Conservation (phyloP, 345 rosid species). For the Salix brachista region DNA sequence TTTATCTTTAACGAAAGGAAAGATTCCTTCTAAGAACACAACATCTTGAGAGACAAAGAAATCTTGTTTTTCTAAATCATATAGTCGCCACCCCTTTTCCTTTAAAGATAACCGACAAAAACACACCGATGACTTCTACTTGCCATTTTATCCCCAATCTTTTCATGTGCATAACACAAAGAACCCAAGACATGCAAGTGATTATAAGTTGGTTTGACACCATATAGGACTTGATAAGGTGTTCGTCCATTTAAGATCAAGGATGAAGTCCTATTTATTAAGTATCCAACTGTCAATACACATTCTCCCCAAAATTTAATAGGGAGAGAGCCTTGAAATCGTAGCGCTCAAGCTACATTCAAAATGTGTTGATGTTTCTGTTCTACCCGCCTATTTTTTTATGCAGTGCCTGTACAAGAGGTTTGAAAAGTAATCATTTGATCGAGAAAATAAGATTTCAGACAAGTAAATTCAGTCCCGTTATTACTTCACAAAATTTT, state of each 20-base stretch:
- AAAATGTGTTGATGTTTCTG: background rate
- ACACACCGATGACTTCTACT: background rate
- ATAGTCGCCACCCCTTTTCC: background rate
- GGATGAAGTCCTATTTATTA: background rate
- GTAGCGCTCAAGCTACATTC: background rate
- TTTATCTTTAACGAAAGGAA: too few relatives aligned
- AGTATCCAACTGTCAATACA: background rate
- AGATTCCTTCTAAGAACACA: too few relatives aligned
- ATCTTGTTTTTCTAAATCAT: too few relatives aligned
- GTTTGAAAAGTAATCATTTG: too few relatives aligned
- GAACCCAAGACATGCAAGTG: background rate
- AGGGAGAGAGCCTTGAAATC: background rate
- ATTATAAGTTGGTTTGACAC: background rate
- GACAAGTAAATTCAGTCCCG: too few relatives aligned
- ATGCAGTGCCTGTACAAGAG: background rate
- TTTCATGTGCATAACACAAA: background rate
- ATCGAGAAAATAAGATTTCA: too few relatives aligned
- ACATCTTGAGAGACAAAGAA: too few relatives aligned
- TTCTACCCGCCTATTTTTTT: conserved; percentile 9
- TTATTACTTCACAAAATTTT: too few relatives aligned
- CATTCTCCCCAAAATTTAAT: background rate
- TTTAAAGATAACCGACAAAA: background rate
- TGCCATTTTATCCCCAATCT: background rate
- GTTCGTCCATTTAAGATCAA: background rate
- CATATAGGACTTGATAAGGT: background rate